Evolutionary conservation across 257 asterid genomes (phyloP).

Genomic region (Mentha longifolia): DNA sequence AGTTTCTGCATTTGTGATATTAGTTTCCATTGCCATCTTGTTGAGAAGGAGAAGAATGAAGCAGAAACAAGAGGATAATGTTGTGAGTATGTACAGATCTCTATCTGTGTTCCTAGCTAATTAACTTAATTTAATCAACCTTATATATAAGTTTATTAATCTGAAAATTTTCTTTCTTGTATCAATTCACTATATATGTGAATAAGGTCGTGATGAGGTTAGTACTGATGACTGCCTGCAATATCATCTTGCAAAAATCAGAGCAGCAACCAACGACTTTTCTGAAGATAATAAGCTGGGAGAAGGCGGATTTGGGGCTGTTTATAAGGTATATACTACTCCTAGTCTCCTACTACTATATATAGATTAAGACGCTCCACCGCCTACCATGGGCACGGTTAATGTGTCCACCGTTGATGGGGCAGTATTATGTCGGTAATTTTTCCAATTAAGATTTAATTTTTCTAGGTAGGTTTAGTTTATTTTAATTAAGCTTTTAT

Average conservation of each 20-base stretch:
- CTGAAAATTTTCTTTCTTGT: not conserved
- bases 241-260: slow-evolving; percentile 28
- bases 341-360: too few species aligned
- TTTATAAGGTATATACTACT: too few species aligned
- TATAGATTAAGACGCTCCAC: too few species aligned
- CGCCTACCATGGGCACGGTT: too few species aligned
- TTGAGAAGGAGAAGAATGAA: not conserved
- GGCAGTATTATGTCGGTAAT: too few species aligned
- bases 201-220: not conserved
- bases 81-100: too few species aligned
- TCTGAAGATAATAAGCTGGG: slow-evolving; percentile 35
- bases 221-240: slow-evolving; percentile 21
- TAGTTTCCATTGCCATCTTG: not conserved
- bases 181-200: not conserved
- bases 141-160: not conserved
- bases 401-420: too few species aligned
- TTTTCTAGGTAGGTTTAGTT: too few species aligned
- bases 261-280: slow-evolving; percentile 40
- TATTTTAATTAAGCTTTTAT: too few species aligned
- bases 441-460: too few species aligned
- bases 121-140: not conserved
- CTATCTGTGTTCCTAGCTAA: too few species aligned
- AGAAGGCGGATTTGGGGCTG: slow-evolving; percentile 50
- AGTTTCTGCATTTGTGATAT: not conserved
- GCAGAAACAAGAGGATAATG: not conserved